Percentiles rank a stretch among this genome's conserved stretches.
Evolutionary conservation across 2,329 filamentous ascomycete species (phyloP).

Genomic region (Dactylellina sp.): DNA sequence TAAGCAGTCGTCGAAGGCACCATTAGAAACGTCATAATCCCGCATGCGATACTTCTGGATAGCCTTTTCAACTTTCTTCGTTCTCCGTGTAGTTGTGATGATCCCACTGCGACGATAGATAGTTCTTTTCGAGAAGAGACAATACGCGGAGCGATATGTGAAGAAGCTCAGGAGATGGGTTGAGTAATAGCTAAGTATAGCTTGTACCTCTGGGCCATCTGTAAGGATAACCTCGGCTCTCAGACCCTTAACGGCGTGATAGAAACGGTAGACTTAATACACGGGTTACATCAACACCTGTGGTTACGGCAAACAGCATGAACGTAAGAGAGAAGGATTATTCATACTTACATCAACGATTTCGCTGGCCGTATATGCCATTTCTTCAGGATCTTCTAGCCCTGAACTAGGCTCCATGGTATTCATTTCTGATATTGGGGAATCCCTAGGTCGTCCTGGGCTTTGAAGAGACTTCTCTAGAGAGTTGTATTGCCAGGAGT

Average conservation of each 20-base stretch:
- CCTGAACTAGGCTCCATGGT: neutral
- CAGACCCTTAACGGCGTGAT: neutral
- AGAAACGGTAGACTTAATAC: slow-evolving; percentile 3
- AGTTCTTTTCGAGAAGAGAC: slow-evolving; percentile 8
- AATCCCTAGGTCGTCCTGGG: neutral
- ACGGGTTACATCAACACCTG: too few species aligned
- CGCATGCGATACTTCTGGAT: slow-evolving; percentile 10
- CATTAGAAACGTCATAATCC: neutral
- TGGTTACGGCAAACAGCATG: too few species aligned
- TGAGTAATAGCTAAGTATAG: slow-evolving; percentile 21
- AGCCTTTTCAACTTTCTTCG: neutral
- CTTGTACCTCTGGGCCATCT: neutral
- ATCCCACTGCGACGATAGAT: neutral
- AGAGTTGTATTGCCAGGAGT: slow-evolving; percentile 6
- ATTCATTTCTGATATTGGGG: neutral
- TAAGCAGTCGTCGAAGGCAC: neutral
- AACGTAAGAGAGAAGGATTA: too few species aligned
- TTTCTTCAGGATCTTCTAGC: too few species aligned
- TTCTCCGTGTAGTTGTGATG: neutral
- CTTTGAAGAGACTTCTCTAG: neutral
- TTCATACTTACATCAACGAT: too few species aligned
- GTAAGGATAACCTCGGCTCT: slow-evolving; percentile 16
- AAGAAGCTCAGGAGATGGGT: slow-evolving; percentile 34
- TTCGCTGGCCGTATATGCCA: too few species aligned
- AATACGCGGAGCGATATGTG: slow-evolving; percentile 14